Evolutionary conservation across 2,329 filamentous ascomycete species (phyloP), one percentile per base, ranked within the genome.

Genomic region (Epichloe typhina): DNA sequence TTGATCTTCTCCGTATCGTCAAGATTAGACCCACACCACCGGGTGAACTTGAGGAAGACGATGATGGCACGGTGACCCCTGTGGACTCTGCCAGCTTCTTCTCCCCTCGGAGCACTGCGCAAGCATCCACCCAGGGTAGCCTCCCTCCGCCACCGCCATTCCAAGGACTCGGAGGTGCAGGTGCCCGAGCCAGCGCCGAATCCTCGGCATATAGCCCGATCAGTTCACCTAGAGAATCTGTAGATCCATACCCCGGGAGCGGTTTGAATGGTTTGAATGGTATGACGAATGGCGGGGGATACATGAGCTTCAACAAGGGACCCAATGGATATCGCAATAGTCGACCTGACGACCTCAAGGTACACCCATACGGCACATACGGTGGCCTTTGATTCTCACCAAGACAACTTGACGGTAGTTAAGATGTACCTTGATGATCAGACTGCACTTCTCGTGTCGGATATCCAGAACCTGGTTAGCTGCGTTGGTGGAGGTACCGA

Each of bases 391-490:
- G 47, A 50, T 50, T 36, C 23, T 47, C 51, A 35, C 41, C 49
- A 45, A 50, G 47, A 21, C 44, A 40, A 47, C 54, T 58, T 58
- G 50, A 56, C 53, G 53, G 50, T 41, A 51, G 49, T 53, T 48
- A 55, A 85, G 79, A 78, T 86, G 53, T 90, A 88, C 62, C 77
- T 94, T 37, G 86, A 93, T 62, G 86, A 90, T 61, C 86, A 93
- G 64, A 90, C 85, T 11, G 85, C 86, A 47, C 71, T 82, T 3
- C 75, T 95, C 53, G 83, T 93, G 26, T 81, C 88, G 57, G 86
- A 82, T 43, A 89, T 94, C 56, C 86, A 93, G 66, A 79, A 82
- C n/a, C 77, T 95, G 7, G 86, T 94, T 45, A 76, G 77, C 50
- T 80, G 80, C 33, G 83, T 89, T 54, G 83, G 85, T 50, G 73